Evolutionary conservation across 169 alveolate genomes (phyloP), one percentile per base, ranked within the genome.

Genomic region (Eimeria acervulina): DNA sequence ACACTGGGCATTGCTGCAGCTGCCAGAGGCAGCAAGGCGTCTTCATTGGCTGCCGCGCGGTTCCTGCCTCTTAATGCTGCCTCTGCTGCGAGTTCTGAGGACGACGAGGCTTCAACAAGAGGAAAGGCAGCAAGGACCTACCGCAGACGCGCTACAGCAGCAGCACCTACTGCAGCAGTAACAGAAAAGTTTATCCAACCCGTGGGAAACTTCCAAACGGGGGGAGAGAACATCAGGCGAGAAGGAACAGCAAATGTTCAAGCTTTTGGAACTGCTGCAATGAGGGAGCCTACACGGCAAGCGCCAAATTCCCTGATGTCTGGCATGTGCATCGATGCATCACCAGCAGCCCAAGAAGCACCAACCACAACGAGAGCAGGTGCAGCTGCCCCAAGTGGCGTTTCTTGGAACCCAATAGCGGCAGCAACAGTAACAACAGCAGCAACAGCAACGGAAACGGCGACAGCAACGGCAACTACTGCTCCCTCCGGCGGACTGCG

Each of bases 1-100:
- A 83, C 76, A 31, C 76, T 83, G 51, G 68, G 91, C 23, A 47
- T 83, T 51, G 74, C 91, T 83, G 91, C 47, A 21, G 61, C 76
- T 51, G 91, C 74, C 15, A 47, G 51, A 12, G 91, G 91, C 31
- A 47, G 91, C 91, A 31, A 40, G 38, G 42, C 44, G 21, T 13
- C 44, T 21, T 51, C 89, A 28, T 19, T 40, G 12, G 36, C 89
- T 42, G 40, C 51, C 19, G 31, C 51, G 0, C 38, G 21, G 80
- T 44, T 68, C 80, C 87, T 23, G 59, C n/a, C 87, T 76, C 7
- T 2, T 70, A 23, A 17, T 70, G 81, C 59, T 33, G 61, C 33
- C 12, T 31, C 59, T 38, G 87, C 31, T 76, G 87, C 33, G 33
- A 33, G 26, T 4, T 15, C 61, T 76, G 87, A 21, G 19, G 28